Base-by-base conservation (phyloP, 257 asterid species). In the Solanum appendiculatum region DNA sequence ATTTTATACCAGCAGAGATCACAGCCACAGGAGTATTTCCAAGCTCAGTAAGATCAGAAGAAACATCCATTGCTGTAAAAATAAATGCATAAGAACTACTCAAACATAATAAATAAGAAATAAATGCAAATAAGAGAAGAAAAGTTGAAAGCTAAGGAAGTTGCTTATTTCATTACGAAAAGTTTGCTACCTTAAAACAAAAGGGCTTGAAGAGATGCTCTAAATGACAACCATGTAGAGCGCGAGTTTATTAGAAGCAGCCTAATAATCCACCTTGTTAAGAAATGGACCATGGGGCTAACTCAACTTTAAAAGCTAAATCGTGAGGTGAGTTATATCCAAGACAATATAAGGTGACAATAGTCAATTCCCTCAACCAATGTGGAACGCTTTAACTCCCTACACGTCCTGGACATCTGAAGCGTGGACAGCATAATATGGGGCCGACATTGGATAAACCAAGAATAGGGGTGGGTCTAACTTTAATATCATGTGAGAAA, bases 41-140 rank as follows among this genome's bases (percentile, higher is more conserved):
- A 85, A 97, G 94, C 95, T 95, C 99, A 42, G 93, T 93, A 31
- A 97, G 97, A 90, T 97, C 99, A 58, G 99, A 97, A 87, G 99
- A 97, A 86, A 97, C 89, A 91, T 97, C 99, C 97, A 97, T 91
- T 80, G 99, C 99, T 97, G 94, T 80, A 84, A 86, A 81, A 87
- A 69, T 72, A 89, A 87, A 72, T 58, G 14, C 68, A 29, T 18
- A 80, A 80, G 66, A 80, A 46, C 37, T 14, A 77, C 83, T 77
- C 37, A 77, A 77, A n/a, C 60, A 77, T 25, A 42, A 42, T n/a
- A 42, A 78, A 80, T 15, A 80, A 80, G 23, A 75, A 78, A 46
- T n/a, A n/a, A 40, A 77, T 77, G 83, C 36, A n/a, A 75, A 42
- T 48, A 46, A 48, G 85, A 48, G 42, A 46, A 81, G 85, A 81